Percentiles rank a stretch among this genome's conserved stretches.
Conservation (phyloP, 2,329 filamentous ascomycete genomes). For the Verticillium klebahnii region DNA sequence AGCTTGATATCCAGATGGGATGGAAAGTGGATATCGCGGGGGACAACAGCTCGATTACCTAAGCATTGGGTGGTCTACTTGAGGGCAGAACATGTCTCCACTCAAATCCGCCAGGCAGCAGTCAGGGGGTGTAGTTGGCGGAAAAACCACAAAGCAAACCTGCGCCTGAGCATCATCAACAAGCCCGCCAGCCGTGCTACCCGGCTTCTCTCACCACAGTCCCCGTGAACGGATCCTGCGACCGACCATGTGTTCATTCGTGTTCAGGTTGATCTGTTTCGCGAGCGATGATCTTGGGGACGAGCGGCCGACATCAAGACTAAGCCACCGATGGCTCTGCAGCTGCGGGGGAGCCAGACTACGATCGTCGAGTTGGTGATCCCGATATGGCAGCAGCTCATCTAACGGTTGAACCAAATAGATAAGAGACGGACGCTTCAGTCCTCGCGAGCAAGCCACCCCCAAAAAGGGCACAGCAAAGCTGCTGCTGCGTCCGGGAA, state of each 20-base stretch:
- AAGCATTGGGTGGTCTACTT: too few relatives aligned
- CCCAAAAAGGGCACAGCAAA: background rate
- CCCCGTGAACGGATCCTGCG: background rate
- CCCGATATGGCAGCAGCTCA: background rate
- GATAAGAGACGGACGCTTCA: background rate
- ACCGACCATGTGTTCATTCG: too few relatives aligned
- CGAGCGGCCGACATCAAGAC: background rate
- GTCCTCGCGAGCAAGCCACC: background rate
- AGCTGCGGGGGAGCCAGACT: background rate
- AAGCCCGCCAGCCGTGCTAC: background rate
- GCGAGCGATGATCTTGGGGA: background rate
- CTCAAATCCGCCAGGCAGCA: too few relatives aligned
- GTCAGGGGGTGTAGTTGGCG: background rate
- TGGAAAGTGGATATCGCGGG: too few relatives aligned
- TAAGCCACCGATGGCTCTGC: background rate
- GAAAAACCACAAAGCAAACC: background rate
- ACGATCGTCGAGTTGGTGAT: background rate
- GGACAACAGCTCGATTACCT: too few relatives aligned
- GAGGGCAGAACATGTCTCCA: too few relatives aligned
- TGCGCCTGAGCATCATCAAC: background rate
- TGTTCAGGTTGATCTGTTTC: too few relatives aligned
- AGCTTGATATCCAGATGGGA: too few relatives aligned
- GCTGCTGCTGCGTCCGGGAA: background rate
- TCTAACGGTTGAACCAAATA: background rate
- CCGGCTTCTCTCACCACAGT: background rate